Conservation (phyloP, 306 rosid genomes). For the Castanea mollissima region DNA sequence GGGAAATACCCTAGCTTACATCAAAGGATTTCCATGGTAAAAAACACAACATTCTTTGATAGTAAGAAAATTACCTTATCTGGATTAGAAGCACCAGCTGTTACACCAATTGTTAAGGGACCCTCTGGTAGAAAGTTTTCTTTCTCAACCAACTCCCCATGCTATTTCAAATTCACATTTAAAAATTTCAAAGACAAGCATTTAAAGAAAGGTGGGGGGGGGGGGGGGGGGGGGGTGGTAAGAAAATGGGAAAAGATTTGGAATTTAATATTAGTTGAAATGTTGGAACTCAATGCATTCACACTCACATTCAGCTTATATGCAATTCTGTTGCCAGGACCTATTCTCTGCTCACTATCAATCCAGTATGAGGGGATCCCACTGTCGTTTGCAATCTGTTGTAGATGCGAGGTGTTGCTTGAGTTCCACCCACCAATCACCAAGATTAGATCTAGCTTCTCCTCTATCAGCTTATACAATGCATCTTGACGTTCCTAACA, state of each 20-base stretch:
- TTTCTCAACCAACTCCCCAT: slow-evolving; percentile 91
- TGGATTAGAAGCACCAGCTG: slow-evolving; percentile 97
- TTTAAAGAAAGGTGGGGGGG: neutral
- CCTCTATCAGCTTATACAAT: slow-evolving; percentile 85
- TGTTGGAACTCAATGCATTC: slow-evolving; percentile 11
- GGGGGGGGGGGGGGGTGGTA: too few species aligned
- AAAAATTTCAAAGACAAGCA: neutral
- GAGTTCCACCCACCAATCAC: slow-evolving; percentile 99
- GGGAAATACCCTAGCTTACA: neutral
- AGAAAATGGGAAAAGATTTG: neutral
- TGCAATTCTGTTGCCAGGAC: slow-evolving; percentile 89
- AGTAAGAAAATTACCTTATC: slow-evolving; percentile 66
- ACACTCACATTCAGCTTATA: slow-evolving; percentile 68
- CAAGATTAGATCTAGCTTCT: slow-evolving; percentile 72
- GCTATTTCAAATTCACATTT: slow-evolving; percentile 36
- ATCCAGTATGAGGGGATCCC: slow-evolving; percentile 95
- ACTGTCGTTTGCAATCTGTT: slow-evolving; percentile 87
- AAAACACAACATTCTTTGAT: neutral
- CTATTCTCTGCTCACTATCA: slow-evolving; percentile 85
- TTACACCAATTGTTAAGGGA: slow-evolving; percentile 79
- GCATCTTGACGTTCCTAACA: slow-evolving; percentile 97
- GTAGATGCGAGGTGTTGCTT: slow-evolving; percentile 93
- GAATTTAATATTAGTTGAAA: neutral
- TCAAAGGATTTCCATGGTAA: neutral
- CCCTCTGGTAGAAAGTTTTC: slow-evolving; percentile 87